Conservation (phyloP, 352 stramenopile genomes). For the Phytophthora pini region DNA sequence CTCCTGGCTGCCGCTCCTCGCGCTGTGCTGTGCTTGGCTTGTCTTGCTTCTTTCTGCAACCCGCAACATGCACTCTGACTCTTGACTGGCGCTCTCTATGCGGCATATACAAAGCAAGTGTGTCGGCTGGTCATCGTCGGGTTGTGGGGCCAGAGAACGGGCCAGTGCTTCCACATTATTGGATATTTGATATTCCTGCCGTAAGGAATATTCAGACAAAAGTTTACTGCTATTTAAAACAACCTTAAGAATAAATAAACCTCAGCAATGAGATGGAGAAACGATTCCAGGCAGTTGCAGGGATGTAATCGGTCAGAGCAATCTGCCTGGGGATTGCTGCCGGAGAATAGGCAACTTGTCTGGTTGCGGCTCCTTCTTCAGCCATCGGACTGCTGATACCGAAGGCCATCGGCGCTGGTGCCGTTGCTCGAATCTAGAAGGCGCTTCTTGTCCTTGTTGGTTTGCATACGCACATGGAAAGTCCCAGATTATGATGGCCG, state of each 20-base stretch:
- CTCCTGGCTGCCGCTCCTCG: slow-evolving; percentile 9
- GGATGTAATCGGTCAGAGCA: neutral
- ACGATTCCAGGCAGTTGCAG: too few relatives aligned
- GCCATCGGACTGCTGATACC: slow-evolving; percentile 16
- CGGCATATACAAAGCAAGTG: slow-evolving; percentile 26
- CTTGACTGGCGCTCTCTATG: slow-evolving; percentile 36
- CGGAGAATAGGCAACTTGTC: slow-evolving; percentile 3
- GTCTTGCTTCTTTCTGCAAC: slow-evolving; percentile 28
- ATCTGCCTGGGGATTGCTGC: neutral
- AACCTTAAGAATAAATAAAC: neutral
- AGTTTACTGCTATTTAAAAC: too few relatives aligned
- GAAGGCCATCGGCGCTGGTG: slow-evolving; percentile 1
- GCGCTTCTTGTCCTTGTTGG: neutral
- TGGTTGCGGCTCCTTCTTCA: slow-evolving; percentile 19
- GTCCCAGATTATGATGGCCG: slow-evolving; percentile 3
- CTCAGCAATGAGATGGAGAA: too few relatives aligned
- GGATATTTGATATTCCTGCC: neutral
- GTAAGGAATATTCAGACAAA: too few relatives aligned
- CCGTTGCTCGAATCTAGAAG: slow-evolving; percentile 5
- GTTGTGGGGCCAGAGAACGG: slow-evolving; percentile 30
- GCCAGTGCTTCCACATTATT: slow-evolving; percentile 20
- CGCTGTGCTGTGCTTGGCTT: slow-evolving; percentile 9
- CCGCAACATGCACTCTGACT: slow-evolving; percentile 30
- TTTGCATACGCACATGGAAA: slow-evolving; percentile 3
- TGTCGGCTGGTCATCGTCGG: slow-evolving; percentile 19